A percentile compares a stretch with the other conserved stretches of the same genome.
Evolutionary conservation across 345 rosid species (phyloP).

Genomic region (Arabidopsis arenosa): DNA sequence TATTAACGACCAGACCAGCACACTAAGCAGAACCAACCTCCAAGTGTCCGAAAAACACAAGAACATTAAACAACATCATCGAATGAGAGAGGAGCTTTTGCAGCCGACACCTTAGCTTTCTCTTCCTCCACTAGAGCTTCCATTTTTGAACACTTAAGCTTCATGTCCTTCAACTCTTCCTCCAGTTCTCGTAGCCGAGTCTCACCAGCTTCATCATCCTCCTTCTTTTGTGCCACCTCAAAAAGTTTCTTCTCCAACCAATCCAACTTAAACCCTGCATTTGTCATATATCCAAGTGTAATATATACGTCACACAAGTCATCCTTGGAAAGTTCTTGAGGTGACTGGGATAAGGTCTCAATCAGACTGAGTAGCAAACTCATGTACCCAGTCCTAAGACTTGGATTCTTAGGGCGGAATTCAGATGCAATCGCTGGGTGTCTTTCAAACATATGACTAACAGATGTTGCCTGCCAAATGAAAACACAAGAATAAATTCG

Average conservation of each 20-base stretch:
- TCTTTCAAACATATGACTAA: neutral
- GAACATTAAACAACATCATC: constrained; percentile 24
- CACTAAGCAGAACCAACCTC: neutral
- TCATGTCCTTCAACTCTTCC: constrained; percentile 3
- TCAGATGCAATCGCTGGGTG: neutral
- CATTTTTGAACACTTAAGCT: neutral
- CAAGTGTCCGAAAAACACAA: neutral
- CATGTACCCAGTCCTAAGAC: neutral
- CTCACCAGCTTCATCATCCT: too few species aligned
- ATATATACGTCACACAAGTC: neutral
- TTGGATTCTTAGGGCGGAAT: neutral
- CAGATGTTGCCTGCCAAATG: neutral
- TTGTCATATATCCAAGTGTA: neutral
- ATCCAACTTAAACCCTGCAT: constrained; percentile 24
- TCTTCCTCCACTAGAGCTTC: neutral
- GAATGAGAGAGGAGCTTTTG: constrained; percentile 1
- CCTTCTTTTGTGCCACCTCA: neutral
- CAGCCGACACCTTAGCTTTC: neutral
- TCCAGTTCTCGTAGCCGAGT: neutral
- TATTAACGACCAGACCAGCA: neutral
- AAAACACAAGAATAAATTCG: neutral
- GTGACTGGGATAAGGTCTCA: neutral
- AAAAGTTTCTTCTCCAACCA: constrained; percentile 16
- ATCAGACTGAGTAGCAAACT: neutral
- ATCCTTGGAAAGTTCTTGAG: constrained; percentile 5